Percentiles rank a stretch among this genome's conserved stretches.
Conservation (phyloP, 1,139 yeast species). For the Kurtzmaniella quercitrusa region DNA sequence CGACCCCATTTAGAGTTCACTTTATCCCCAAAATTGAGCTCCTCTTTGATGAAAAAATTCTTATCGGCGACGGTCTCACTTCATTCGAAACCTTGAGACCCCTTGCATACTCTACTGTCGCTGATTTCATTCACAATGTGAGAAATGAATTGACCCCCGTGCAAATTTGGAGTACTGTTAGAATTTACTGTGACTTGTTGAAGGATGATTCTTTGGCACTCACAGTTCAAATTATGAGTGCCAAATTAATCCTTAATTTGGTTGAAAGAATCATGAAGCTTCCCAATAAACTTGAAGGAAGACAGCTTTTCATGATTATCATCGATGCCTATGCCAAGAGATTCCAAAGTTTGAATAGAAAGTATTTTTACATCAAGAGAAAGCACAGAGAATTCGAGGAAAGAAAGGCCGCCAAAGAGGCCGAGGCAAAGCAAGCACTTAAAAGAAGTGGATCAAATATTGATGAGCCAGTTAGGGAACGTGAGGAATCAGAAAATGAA, state of each 20-base stretch:
- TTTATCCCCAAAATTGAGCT: slow-evolving; percentile 85
- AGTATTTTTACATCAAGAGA: slow-evolving; percentile 62
- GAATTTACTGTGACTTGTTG: slow-evolving; percentile 74
- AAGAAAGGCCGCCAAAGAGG: slow-evolving; percentile 38
- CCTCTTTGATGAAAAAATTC: slow-evolving; percentile 78
- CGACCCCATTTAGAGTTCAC: slow-evolving; percentile 78
- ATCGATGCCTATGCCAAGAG: slow-evolving; percentile 86
- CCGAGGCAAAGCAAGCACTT: slow-evolving; percentile 39
- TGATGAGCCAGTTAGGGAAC: background rate
- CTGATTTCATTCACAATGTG: slow-evolving; percentile 92
- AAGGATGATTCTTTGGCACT: slow-evolving; percentile 81
- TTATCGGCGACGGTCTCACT: slow-evolving; percentile 91
- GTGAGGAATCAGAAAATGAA: slow-evolving; percentile 1
- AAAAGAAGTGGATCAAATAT: slow-evolving; percentile 26
- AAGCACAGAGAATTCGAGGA: slow-evolving; percentile 55
- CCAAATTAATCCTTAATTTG: slow-evolving; percentile 78
- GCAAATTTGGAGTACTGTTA: slow-evolving; percentile 86
- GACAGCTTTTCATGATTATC: slow-evolving; percentile 77
- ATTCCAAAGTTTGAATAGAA: slow-evolving; percentile 69
- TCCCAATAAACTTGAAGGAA: slow-evolving; percentile 79
- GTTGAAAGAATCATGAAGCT: slow-evolving; percentile 85
- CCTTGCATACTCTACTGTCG: slow-evolving; percentile 91
- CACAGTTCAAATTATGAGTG: slow-evolving; percentile 96
- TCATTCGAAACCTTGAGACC: slow-evolving; percentile 85
- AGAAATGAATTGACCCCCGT: slow-evolving; percentile 78